phyloP scores from a whole-genome alignment of 495 filamentous ascomycete genomes.

The Aspergillus steynii region DNA sequence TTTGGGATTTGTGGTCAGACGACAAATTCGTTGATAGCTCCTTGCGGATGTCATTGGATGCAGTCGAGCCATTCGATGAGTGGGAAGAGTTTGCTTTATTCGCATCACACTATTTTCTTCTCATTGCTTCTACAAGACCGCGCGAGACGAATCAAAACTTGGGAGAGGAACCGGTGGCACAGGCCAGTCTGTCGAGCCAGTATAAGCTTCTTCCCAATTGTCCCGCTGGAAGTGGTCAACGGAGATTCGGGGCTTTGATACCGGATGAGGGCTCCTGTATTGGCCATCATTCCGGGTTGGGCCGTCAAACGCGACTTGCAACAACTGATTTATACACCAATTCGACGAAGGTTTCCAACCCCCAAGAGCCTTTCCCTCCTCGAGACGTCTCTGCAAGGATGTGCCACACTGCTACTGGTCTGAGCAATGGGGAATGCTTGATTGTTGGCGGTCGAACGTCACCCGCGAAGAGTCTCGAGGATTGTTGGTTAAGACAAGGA shows the following conservation, averaged over 20 bases:
- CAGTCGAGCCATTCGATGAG: conserved; percentile 84
- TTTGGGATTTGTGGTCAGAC: conserved; percentile 81
- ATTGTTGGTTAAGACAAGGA: conserved; percentile 71
- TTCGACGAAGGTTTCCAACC: conserved; percentile 21
- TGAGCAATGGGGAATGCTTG: conserved; percentile 53
- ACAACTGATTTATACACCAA: conserved; percentile 59
- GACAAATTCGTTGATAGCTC: conserved; percentile 56
- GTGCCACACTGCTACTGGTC: conserved; percentile 72
- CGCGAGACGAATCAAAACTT: background rate
- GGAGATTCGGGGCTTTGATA: conserved; percentile 49
- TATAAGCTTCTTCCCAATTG: conserved; percentile 26
- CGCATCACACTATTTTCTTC: conserved; percentile 80
- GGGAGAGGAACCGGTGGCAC: background rate
- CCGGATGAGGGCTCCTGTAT: conserved; percentile 36
- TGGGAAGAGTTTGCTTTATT: conserved; percentile 95
- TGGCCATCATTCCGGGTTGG: conserved; percentile 62
- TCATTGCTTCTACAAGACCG: conserved; percentile 55
- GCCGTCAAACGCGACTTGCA: conserved; percentile 57
- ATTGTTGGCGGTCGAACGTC: conserved; percentile 79
- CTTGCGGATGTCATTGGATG: conserved; percentile 59
- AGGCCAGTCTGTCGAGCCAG: conserved; percentile 14
- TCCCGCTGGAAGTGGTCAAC: conserved; percentile 19
- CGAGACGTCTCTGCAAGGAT: conserved; percentile 56
- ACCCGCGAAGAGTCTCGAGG: conserved; percentile 61
- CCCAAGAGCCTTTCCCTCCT: conserved; percentile 28